Conservation (phyloP, 148 eudicot genomes). For the Suaeda aralocaspica region DNA sequence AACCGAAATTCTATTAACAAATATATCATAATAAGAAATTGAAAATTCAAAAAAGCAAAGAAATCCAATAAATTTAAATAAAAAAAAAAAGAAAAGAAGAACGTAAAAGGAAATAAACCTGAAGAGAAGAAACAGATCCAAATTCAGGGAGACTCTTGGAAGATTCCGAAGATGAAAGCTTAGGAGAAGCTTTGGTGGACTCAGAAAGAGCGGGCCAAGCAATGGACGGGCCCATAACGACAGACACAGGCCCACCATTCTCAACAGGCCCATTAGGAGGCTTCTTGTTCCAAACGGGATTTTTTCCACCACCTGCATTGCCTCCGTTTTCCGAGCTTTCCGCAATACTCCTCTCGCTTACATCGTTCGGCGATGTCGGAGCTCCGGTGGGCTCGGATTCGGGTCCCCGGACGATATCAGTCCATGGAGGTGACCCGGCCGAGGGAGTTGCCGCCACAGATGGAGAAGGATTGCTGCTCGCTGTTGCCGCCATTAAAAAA, state of each 20-base stretch:
- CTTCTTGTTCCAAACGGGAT: constrained; percentile 38
- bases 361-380: constrained; percentile 11
- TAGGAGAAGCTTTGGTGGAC: constrained; percentile 55
- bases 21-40: no score
- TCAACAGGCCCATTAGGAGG: constrained; percentile 44
- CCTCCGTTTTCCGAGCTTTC: constrained; percentile 29
- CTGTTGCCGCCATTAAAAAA: constrained; percentile 37
- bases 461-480: constrained; percentile 21
- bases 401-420: constrained; percentile 35
- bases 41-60: no score
- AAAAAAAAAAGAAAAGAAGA: background rate
- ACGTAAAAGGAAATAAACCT: constrained; percentile 31
- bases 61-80: no score
- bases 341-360: background rate
- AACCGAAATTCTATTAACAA: no score
- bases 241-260: constrained; percentile 30
- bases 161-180: constrained; percentile 43
- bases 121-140: constrained; percentile 34
- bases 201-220: constrained; percentile 84
- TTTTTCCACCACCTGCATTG: constrained; percentile 25
- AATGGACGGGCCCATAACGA: constrained; percentile 52
- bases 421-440: constrained; percentile 40
- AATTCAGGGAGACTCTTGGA: constrained; percentile 34
- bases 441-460: constrained; percentile 17
- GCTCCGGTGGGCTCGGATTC: constrained; percentile 32